Conservation (phyloP, 345 rosid species). For the Arabidopsis arenosa region DNA sequence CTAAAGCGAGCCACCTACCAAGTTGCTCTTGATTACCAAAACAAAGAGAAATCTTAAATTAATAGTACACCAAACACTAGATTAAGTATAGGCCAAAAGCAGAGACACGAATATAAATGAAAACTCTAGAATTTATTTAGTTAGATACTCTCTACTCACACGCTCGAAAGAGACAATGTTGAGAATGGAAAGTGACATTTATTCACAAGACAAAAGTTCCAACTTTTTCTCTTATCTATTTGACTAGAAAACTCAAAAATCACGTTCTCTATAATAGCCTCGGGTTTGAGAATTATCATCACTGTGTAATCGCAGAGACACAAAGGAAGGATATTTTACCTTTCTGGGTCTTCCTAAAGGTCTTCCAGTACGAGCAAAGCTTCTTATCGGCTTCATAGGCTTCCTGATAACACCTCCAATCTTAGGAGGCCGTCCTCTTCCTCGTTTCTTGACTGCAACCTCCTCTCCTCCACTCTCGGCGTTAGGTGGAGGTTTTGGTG, state of each 20-base stretch:
- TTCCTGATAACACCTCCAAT: slow-evolving; percentile 43
- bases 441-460: slow-evolving; percentile 46
- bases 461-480: slow-evolving; percentile 26
- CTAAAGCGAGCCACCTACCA: slow-evolving; percentile 33
- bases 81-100: slow-evolving; percentile 29
- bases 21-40: slow-evolving; percentile 26
- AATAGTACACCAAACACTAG: slow-evolving; percentile 23
- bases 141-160: slow-evolving; percentile 27
- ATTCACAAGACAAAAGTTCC: slow-evolving; percentile 37
- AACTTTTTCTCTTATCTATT: slow-evolving; percentile 18
- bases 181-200: slow-evolving; percentile 42
- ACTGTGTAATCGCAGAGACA: not conserved
- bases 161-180: slow-evolving; percentile 38
- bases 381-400: slow-evolving; percentile 42
- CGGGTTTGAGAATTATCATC: not conserved
- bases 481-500: not conserved
- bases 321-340: slow-evolving; percentile 42
- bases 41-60: slow-evolving; percentile 25
- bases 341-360: slow-evolving; percentile 80
- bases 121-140: slow-evolving; percentile 18
- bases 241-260: slow-evolving; percentile 17
- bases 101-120: slow-evolving; percentile 28
- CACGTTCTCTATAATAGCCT: not conserved
- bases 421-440: slow-evolving; percentile 68
- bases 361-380: slow-evolving; percentile 48